Evolutionary conservation across 2,329 filamentous ascomycete species (phyloP), one percentile per base, ranked within the genome.

Genomic region (Xylariaceae sp.): DNA sequence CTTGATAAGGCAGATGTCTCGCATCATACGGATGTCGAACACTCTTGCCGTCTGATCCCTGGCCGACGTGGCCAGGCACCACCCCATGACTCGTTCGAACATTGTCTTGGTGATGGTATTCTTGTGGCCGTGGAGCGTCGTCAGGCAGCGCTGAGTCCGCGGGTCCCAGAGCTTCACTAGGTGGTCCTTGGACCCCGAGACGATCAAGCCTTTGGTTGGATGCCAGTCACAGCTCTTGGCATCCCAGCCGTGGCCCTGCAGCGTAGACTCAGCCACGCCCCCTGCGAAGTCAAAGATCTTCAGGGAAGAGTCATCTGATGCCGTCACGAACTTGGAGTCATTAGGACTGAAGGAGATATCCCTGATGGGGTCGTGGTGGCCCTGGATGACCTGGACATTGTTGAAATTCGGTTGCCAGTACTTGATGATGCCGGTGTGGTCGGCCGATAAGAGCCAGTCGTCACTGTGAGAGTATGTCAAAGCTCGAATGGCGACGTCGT

Each of bases 341-440:
- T 83, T 94, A 1, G 92, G 92, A 39, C 88, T 86, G 59, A 96
- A 96, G 7, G 90, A 83, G 24, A 98, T 68, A 51, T 95, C 92
- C 49, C 92, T 73, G 40, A 98, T 85, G 5, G 90, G 83, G 54
- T 95, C 88, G 31, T 77, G 77, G 55, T 96, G 92, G 5, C 88
- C 92, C 54, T 89, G 80, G 34, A 98, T 86, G 33, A 86, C 89
- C 59, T 96, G 87, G 39, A 96, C 88, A 52, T 96, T 95, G 70
- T 98, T 96, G 66, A 98, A 95, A 58, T 96, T 98, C 19, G 90
- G 87, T 59, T 95, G 88, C 86, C 90, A 96, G 64, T 98, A 98
- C 64, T 96, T 96, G 61, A 98, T 82, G 42, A 92, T 75, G 36
- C 92, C 92, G 48, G 92, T 88, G 58, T 96, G 89, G 55, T 96